These are phyloP conservation scores for Lasiosphaeria miniovina DNA, from an alignment of 495 filamentous ascomycete genomes.

Conservation along the genomic window DNA sequence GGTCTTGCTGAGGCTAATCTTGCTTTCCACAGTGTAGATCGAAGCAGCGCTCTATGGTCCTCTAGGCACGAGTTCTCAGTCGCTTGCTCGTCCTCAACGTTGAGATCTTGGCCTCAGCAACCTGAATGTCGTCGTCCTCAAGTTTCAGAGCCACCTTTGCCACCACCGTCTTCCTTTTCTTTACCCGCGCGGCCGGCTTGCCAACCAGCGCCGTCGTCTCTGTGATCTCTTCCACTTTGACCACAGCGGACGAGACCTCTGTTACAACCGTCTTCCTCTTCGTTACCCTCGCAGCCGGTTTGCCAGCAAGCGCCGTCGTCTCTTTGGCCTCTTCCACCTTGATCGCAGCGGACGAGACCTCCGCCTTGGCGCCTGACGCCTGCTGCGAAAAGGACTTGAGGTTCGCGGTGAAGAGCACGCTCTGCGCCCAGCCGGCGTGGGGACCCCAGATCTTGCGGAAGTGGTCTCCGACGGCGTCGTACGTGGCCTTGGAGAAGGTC, in stretches of 20 bases:
- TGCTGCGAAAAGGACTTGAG: constrained; percentile 77
- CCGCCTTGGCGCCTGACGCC: constrained; percentile 11
- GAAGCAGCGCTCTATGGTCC: background rate
- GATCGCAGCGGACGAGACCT: constrained; percentile 5
- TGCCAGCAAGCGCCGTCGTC: background rate
- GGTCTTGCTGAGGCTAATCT: too few relatives aligned
- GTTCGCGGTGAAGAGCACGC: constrained; percentile 93
- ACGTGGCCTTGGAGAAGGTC: constrained; percentile 81
- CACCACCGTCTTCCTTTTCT: constrained; percentile 17
- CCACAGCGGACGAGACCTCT: background rate
- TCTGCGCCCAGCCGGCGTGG: constrained; percentile 96
- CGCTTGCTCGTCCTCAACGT: constrained; percentile 24
- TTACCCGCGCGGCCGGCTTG: background rate
- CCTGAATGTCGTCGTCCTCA: constrained; percentile 17
- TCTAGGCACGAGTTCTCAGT: constrained; percentile 10
- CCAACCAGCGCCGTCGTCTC: background rate
- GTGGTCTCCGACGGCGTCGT: constrained; percentile 84
- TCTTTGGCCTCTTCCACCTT: constrained; percentile 12
- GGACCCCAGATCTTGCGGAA: constrained; percentile 90
- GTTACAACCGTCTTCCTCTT: constrained; percentile 11
- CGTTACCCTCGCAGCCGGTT: constrained; percentile 2
- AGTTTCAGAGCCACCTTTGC: constrained; percentile 2
- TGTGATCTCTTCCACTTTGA: constrained; percentile 11
- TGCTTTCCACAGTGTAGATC: too few relatives aligned
- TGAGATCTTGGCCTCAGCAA: constrained; percentile 15